These are phyloP conservation scores for Hypericum perforatum DNA, from an alignment of 345 rosid genomes.

Conservation along the genomic window DNA sequence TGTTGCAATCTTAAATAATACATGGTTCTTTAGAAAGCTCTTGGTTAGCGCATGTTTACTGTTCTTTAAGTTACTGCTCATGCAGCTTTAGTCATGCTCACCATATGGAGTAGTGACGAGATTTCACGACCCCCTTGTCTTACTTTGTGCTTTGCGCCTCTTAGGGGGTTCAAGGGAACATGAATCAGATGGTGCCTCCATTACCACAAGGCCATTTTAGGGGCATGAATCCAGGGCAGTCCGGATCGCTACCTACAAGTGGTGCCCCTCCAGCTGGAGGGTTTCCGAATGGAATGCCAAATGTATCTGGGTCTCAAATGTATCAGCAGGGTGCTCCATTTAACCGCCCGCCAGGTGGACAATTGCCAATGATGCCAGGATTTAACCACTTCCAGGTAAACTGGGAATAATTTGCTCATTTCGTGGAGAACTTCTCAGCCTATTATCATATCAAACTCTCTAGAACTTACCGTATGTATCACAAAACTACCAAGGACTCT, in stretches of 20 bases:
- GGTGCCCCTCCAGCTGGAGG: slow-evolving; percentile 51
- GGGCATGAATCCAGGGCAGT: slow-evolving; percentile 67
- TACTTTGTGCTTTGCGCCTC: slow-evolving; percentile 1
- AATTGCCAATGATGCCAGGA: slow-evolving; percentile 77
- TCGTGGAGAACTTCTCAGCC: neutral
- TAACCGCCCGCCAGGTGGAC: slow-evolving; percentile 69
- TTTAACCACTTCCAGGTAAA: slow-evolving; percentile 79
- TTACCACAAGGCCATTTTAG: slow-evolving; percentile 75
- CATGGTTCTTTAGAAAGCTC: neutral
- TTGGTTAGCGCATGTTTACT: neutral
- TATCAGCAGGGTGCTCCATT: slow-evolving; percentile 66
- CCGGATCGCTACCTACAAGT: slow-evolving; percentile 39
- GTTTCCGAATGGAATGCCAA: slow-evolving; percentile 55
- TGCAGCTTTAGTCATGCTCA: too few relatives aligned
- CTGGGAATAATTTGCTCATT: neutral
- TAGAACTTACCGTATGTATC: neutral
- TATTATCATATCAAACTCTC: neutral
- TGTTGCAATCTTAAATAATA: neutral
- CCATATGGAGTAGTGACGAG: too few relatives aligned
- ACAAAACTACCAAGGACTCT: too few relatives aligned
- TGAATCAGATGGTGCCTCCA: slow-evolving; percentile 69
- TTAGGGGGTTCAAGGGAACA: slow-evolving; percentile 78
- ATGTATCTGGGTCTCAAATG: slow-evolving; percentile 44
- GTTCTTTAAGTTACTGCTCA: too few relatives aligned
- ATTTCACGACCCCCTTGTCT: too few relatives aligned